Evolutionary conservation across 2,329 filamentous ascomycete species (phyloP).

Genomic region (Claviceps quebecensis): DNA sequence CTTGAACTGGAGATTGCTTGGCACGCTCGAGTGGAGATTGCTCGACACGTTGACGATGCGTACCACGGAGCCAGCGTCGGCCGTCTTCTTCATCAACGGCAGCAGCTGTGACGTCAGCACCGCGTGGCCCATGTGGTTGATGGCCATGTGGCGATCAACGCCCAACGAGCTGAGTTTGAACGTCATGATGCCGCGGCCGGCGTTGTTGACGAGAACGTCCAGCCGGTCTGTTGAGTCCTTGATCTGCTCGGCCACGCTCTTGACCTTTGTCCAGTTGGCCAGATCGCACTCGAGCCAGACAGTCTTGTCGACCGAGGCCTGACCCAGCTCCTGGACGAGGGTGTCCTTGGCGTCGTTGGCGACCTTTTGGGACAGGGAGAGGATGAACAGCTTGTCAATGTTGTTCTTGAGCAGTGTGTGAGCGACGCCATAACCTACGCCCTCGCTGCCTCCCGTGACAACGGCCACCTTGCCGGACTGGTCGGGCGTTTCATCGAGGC

Average conservation of each 20-base stretch:
- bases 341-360: not conserved
- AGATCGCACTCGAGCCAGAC: not conserved
- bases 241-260: not conserved
- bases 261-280: not conserved
- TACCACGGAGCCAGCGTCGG: not conserved
- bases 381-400: not conserved
- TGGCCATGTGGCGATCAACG: constrained; percentile 1
- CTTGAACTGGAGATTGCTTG: not conserved
- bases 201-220: constrained; percentile 1
- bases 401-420: constrained; percentile 1
- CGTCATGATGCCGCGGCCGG: not conserved
- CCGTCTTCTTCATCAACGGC: constrained; percentile 1
- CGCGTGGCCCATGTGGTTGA: not conserved
- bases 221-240: not conserved
- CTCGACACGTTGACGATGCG: not conserved
- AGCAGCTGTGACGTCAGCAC: not conserved
- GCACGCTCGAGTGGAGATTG: constrained; percentile 1
- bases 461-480: constrained; percentile 1
- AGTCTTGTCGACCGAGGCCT: not conserved
- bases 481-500: constrained; percentile 1
- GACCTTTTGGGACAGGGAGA: not conserved
- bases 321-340: not conserved
- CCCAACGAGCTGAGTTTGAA: not conserved
- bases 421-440: not conserved
- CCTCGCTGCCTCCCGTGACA: not conserved